Base-by-base conservation (phyloP, 495 filamentous ascomycete species). In the Penicillium coprophilum region DNA sequence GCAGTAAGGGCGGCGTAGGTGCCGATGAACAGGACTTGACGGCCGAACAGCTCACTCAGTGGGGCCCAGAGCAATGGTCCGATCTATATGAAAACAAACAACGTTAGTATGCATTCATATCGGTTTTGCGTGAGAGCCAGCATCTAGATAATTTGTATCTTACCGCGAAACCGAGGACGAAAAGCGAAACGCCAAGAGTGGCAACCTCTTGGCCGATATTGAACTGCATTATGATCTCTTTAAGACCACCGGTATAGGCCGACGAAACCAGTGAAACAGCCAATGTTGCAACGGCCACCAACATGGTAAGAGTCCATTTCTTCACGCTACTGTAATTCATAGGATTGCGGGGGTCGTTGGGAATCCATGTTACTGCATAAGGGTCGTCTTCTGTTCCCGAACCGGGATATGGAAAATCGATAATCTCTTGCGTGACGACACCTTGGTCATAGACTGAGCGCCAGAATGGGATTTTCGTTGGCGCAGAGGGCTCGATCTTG, bases 241-340 rank as follows among this genome's bases (percentile, higher is more conserved):
- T 65, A 12, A 89, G 71, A 62, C 89, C 90, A 34, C 88, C 88
- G 28, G 87, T 78, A 60, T 87, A 92, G 11, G 88, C 89, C 1
- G 88, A 90, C 9, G 87, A 90, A 32, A 86, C 87, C 58, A 95
- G 84, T 15, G 90, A 77, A 23, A 93, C 88, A 20, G 85, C 84
- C 46, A 93, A 76, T 0, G 88, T 89, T 17, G 87, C 81, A 36
- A 88, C 56, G 24, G 89, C 87, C 46, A 85, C 81, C 13, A 86
- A 41, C 44, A 82, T 57, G 1, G 87, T 88, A 55, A 87, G 82
- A n/a, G 65, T 64, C 89, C 89, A 93, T 72, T 92, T 92, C 68
- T 78, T 84, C 20, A 57, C 54, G 4, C 62, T 46, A 27, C 78
- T 64, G 63, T 86, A 92, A n/a, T 70, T 71, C 81, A 89, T 84